Base-by-base conservation (phyloP, 2,329 filamentous ascomycete genomes). In the Penicillium palitans region DNA sequence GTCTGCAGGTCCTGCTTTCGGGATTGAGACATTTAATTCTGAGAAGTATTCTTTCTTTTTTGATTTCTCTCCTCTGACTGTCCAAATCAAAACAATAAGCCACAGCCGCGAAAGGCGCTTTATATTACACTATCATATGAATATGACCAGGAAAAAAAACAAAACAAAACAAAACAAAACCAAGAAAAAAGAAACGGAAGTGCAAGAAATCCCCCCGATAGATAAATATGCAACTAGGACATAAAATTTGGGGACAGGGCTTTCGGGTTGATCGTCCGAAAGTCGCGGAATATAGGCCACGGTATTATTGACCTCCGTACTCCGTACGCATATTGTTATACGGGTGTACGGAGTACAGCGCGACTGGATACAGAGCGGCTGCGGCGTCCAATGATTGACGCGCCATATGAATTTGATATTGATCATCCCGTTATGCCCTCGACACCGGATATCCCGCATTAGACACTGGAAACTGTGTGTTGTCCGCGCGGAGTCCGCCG, bases 301-400 rank as follows among this genome's bases (percentile, higher is more conserved):
- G 47, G 35, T 35, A 35, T 35, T 35, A 17, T 35, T 46, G 19
- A 33, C 13, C 29, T 47, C 13, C 37, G 48, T 51, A 40, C 27
- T 31, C 13, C 25, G 48, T 51, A 40, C 19, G 46, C 24, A 19
- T 7, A 35, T 35, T 35, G 7, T 35, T 17, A 6, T 35, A 35
- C 33, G 33, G 31, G 31, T 33, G 12, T 35, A 35, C 15, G 15
- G 6, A 17, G 33, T 55, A 59, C 55, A 55, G 55, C 59, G 55
- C 46, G 40, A 49, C 57, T 63, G 64, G 63, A 62, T 59, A 50
- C 50, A 33, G 21, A 59, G 65, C 65, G 65, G 65, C 59, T 66
- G 63, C 64, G 62, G 65, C 64, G 59, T 65, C 65, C 65, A 67
- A 66, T 67, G 62, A 60, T 55, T 53, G 51, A 29, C 46, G 40